Conservation (phyloP, 768 basidiomycete species). For the Suillus alpinus region DNA sequence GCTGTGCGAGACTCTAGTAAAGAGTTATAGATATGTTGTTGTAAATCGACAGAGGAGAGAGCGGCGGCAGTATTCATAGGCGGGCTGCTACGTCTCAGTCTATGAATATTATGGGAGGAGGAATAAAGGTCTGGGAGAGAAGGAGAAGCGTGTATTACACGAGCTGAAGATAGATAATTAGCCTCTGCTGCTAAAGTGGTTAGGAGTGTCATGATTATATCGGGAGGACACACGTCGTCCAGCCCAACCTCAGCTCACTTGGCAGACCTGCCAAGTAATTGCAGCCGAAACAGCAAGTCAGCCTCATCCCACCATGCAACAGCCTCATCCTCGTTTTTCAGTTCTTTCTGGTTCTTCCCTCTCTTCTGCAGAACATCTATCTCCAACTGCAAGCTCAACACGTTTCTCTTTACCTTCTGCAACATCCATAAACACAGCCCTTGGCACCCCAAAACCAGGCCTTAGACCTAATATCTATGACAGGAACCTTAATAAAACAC, state of each 20-base stretch:
- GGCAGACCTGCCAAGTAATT: background rate
- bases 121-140: conserved; percentile 12
- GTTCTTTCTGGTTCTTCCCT: conserved; percentile 60
- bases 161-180: background rate
- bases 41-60: conserved; percentile 54
- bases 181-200: background rate
- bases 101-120: background rate
- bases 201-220: conserved; percentile 9
- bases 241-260: background rate
- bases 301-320: conserved; percentile 35
- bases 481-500: conserved; percentile 83
- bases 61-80: conserved; percentile 37
- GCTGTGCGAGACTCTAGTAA: conserved; percentile 71
- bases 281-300: background rate
- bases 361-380: conserved; percentile 42
- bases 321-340: conserved; percentile 67
- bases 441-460: conserved; percentile 33
- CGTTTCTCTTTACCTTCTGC: conserved; percentile 69
- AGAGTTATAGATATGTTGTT: conserved; percentile 73
- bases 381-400: conserved; percentile 59
- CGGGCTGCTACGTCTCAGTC: background rate
- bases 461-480: conserved; percentile 83
- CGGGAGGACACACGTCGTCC: background rate
- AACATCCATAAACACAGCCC: conserved; percentile 42
- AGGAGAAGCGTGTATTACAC: conserved; percentile 10